Base-by-base conservation (phyloP, 331 rosid species). In the Acacia pycnantha region DNA sequence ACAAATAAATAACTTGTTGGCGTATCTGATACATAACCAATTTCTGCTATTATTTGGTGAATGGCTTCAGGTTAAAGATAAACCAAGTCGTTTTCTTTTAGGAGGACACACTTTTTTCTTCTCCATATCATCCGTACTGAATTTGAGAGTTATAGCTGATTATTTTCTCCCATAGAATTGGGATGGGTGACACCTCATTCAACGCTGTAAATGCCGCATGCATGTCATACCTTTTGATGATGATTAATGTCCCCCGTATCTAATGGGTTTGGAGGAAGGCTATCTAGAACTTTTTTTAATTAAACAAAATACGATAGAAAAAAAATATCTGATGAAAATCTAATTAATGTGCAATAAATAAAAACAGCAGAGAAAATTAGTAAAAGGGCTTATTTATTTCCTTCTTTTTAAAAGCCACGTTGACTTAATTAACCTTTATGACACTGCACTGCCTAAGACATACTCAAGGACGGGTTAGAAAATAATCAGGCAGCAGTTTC, bases 401-500 rank as follows among this genome's bases (percentile, higher is more conserved):
- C 43, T 58, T 26, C 19, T 2, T 37, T 19, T 22, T 35, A 10
- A 50, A 77, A 29, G 43, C 65, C 44, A 58, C 24, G 69, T 73
- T 46, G 51, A 78, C 77, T 44, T 22, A 6, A 71, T 54, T 53
- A 43, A 56, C 44, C 40, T 37, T 50, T 59, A 68, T 29, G 40
- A 85, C 66, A 50, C 58, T 16, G 64, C 78, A 29, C 73, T 70
- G 47, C 48, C 70, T 66, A 77, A 50, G 67, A 54, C 66, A 64
- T 48, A 40, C 61, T 78, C 14, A 9, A 79, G 66, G 40, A 40
- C 18, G 66, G 47, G 47, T 68, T 66, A 59, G n/a, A 46, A 59
- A 80, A 19, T 19, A 69, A 53, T 27, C 47, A 37, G 69, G 71
- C 69, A 79, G 33, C 71, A 85, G 80, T 67, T 79, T 70, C 73